Percentiles rank a stretch among this genome's conserved stretches.
phyloP scores from a whole-genome alignment of 768 basidiomycete genomes.

The Sporobolomyces pararoseus region DNA sequence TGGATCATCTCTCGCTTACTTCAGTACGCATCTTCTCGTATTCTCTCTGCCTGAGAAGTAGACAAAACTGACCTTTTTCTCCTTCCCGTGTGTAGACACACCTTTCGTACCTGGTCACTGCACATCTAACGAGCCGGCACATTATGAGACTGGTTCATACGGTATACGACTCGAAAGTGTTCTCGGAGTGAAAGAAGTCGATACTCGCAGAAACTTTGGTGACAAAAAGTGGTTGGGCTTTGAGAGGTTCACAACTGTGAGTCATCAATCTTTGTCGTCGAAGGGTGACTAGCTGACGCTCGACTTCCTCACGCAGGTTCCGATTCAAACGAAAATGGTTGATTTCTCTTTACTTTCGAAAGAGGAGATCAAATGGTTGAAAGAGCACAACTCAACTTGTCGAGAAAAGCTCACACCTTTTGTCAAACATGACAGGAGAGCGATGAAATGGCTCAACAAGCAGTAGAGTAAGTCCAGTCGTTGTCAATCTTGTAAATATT shows the following conservation, averaged over 20 bases:
- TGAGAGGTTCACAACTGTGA: conserved; percentile 68
- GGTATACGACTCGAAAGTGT: conserved; percentile 92
- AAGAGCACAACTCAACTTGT: conserved; percentile 76
- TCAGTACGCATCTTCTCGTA: conserved; percentile 17
- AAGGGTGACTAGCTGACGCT: neutral
- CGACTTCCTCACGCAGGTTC: conserved; percentile 59
- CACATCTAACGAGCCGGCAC: conserved; percentile 74
- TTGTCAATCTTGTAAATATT: no score
- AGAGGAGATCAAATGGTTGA: conserved; percentile 82
- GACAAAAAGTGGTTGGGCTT: conserved; percentile 81
- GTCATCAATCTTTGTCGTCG: neutral
- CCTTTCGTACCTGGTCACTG: conserved; percentile 80
- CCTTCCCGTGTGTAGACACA: conserved; percentile 8
- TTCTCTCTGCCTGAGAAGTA: neutral
- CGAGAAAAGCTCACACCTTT: conserved; percentile 62
- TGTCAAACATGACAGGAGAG: conserved; percentile 64
- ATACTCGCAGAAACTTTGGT: conserved; percentile 61
- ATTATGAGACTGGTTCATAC: conserved; percentile 67
- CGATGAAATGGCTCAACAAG: conserved; percentile 74
- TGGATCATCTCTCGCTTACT: conserved; percentile 7
- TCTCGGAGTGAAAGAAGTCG: conserved; percentile 65
- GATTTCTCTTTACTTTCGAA: conserved; percentile 76
- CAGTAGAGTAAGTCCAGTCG: conserved; percentile 23
- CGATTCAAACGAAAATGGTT: conserved; percentile 86
- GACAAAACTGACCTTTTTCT: neutral